These are phyloP conservation scores for Paramecium pentaurelia DNA, from an alignment of 73 alveolate species.

Conservation along the genomic window DNA sequence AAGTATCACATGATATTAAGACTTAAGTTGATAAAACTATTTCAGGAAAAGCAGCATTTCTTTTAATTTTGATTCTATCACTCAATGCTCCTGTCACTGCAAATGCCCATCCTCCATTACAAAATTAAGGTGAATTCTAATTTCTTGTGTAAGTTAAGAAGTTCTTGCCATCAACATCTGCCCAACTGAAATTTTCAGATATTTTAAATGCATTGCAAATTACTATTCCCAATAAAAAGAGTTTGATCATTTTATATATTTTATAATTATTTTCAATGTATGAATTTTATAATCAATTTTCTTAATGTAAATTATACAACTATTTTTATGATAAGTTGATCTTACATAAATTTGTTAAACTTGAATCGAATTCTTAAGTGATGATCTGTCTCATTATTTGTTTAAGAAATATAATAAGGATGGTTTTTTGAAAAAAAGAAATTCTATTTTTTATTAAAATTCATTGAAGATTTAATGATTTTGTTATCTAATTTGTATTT, in stretches of 20 bases:
- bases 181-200: conserved; percentile 67
- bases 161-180: conserved; percentile 81
- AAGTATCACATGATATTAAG: conserved; percentile 74
- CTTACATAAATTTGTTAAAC: no score
- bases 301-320: background rate
- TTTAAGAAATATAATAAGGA: no score
- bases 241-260: background rate
- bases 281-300: no score
- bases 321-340: no score
- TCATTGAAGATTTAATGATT: no score
- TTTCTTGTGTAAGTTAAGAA: conserved; percentile 70
- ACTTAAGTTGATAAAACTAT: conserved; percentile 79
- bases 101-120: conserved; percentile 94
- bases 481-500: no score
- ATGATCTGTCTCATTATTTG: no score
- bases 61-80: conserved; percentile 77
- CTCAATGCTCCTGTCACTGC: conserved; percentile 79
- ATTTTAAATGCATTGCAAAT: background rate
- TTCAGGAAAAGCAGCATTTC: conserved; percentile 86
- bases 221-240: background rate
- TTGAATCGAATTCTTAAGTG: no score
- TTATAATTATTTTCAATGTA: background rate
- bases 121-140: conserved; percentile 75
- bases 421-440: no score
- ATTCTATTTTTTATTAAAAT: no score